Conservation (phyloP, 768 basidiomycete genomes). For the Paxillus rubicundulus region DNA sequence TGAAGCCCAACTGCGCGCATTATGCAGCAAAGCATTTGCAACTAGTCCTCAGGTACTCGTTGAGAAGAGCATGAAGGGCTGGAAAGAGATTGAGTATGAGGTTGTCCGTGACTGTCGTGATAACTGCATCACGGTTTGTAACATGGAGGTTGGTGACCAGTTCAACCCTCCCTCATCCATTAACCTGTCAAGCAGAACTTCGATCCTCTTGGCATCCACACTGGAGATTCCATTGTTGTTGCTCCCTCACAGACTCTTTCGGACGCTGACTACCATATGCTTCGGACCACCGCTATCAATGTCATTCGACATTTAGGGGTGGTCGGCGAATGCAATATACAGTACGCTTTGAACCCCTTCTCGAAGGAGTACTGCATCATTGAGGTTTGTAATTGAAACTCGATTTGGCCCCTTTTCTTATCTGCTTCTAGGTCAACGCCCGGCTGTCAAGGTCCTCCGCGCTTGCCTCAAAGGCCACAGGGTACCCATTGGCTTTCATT, state of each 20-base stretch:
- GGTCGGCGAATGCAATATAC: constrained; percentile 98
- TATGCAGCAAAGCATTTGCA: constrained; percentile 94
- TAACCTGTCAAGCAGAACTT: constrained; percentile 69
- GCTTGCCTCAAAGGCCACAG: constrained; percentile 96
- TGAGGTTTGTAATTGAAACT: constrained; percentile 52
- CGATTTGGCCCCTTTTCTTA: constrained; percentile 2
- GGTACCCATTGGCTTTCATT: constrained; percentile 97
- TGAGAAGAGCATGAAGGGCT: constrained; percentile 99
- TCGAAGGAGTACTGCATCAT: constrained; percentile 99
- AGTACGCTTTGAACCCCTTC: constrained; percentile 93
- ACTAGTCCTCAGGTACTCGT: constrained; percentile 98
- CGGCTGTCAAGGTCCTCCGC: constrained; percentile 97
- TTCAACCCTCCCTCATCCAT: background rate
- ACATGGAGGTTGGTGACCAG: constrained; percentile 88
- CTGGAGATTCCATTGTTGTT: constrained; percentile 97
- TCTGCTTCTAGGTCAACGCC: constrained; percentile 70
- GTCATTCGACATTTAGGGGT: constrained; percentile 99
- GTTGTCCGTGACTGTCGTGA: constrained; percentile 97
- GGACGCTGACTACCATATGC: constrained; percentile 99
- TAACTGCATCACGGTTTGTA: constrained; percentile 99
- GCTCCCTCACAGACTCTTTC: constrained; percentile 98
- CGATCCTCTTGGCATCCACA: constrained; percentile 97
- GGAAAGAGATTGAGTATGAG: constrained; percentile 99
- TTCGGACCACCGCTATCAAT: constrained; percentile 96
- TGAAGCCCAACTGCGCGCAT: constrained; percentile 80